Evolutionary conservation across 2,329 filamentous ascomycete species (phyloP).

Genomic region (Geosmithia putterillii): DNA sequence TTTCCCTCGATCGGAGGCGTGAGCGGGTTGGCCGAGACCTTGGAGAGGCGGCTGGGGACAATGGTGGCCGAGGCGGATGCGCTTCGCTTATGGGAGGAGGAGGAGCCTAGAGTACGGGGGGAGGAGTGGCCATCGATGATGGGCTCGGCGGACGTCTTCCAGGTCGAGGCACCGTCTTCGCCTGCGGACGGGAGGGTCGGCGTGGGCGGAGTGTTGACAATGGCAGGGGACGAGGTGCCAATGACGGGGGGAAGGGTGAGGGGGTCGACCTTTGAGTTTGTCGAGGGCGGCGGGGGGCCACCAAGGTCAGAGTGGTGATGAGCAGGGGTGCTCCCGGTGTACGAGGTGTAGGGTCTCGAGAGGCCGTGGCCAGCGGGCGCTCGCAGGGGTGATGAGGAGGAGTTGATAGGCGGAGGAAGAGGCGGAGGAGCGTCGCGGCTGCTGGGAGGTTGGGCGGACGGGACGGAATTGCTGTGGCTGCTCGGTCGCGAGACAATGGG

Average conservation of each 20-base stretch:
- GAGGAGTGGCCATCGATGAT: too few relatives aligned
- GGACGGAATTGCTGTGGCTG: too few relatives aligned
- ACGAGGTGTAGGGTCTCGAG: neutral
- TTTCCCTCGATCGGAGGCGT: constrained; percentile 60
- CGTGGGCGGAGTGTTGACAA: constrained; percentile 56
- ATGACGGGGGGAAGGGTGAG: constrained; percentile 31
- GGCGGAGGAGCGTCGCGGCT: too few relatives aligned
- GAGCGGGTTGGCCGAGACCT: constrained; percentile 56
- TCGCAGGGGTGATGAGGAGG: neutral
- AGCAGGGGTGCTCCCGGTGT: neutral
- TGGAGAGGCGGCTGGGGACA: constrained; percentile 79
- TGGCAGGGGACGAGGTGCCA: constrained; percentile 35
- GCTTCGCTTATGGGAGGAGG: constrained; percentile 34
- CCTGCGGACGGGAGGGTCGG: constrained; percentile 29
- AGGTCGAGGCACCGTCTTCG: constrained; percentile 14
- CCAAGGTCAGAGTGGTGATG: neutral
- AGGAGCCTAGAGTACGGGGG: constrained; percentile 4
- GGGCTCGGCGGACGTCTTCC: constrained; percentile 11
- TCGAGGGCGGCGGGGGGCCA: too few relatives aligned
- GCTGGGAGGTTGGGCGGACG: too few relatives aligned
- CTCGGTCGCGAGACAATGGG: neutral
- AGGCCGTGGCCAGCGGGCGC: neutral
- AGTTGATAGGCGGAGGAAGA: too few relatives aligned
- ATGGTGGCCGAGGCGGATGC: constrained; percentile 12
- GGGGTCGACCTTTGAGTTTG: constrained; percentile 12